phyloP scores from a whole-genome alignment of 768 basidiomycete genomes.

The Mrakia hoshinonis region DNA sequence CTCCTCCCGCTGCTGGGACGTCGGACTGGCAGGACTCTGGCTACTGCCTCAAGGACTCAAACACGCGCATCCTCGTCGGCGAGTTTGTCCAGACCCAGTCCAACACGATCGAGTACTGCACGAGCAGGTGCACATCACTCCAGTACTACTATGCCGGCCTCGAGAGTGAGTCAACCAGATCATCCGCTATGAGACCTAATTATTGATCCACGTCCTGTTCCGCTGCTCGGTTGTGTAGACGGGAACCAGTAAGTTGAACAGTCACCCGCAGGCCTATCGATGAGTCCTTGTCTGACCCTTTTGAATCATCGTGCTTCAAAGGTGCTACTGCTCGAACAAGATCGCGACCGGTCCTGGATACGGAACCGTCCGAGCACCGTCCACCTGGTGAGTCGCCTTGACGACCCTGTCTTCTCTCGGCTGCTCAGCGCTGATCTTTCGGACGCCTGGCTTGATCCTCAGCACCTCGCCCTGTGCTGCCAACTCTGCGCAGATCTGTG shows the following conservation, averaged over 20 bases:
- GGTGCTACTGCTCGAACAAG: slow-evolving; percentile 3
- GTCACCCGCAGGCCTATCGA: not conserved
- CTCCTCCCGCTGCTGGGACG: not conserved
- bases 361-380: not conserved
- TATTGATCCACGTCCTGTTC: not conserved
- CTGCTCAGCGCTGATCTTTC: not conserved
- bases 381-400: not conserved
- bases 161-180: slow-evolving; percentile 1
- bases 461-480: not conserved
- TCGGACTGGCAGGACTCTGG: not conserved
- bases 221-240: not conserved
- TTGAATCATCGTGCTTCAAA: not conserved
- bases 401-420: not conserved
- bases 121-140: not conserved
- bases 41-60: not conserved
- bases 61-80: slow-evolving; percentile 11
- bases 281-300: not conserved
- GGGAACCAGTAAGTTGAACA: not conserved
- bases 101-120: slow-evolving; percentile 9
- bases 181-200: too few species aligned
- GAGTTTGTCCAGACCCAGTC: not conserved
- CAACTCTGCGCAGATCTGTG: not conserved
- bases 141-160: slow-evolving; percentile 13
- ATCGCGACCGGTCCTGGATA: not conserved
- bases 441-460: too few species aligned